phyloP scores from a whole-genome alignment of 225 moss, liverwort and hornwort species.

The Physcomitrellopsis africana region DNA sequence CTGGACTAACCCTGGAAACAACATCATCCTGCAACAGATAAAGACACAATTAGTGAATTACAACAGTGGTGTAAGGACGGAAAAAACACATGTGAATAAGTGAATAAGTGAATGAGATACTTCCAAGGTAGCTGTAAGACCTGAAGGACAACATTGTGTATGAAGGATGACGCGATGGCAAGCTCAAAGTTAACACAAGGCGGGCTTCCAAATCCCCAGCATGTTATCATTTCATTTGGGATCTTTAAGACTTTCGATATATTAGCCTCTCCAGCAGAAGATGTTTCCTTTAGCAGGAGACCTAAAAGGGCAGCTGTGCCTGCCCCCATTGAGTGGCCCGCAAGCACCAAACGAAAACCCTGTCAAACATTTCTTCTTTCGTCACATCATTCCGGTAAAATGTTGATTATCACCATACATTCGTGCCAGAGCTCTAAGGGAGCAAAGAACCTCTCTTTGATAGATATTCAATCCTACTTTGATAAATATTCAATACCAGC shows the following conservation, averaged over 20 bases:
- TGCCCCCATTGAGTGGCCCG: constrained; percentile 91
- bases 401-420: not conserved
- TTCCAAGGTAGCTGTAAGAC: constrained; percentile 40
- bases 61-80: not conserved
- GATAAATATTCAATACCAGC: not conserved
- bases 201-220: constrained; percentile 89
- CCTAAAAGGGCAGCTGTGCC: constrained; percentile 71
- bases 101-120: not conserved
- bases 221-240: constrained; percentile 57
- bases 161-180: constrained; percentile 58
- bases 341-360: constrained; percentile 83
- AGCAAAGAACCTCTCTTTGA: not conserved
- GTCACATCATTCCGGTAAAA: constrained; percentile 9
- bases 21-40: constrained; percentile 76
- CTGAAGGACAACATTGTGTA: constrained; percentile 75
- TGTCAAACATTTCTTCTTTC: constrained; percentile 44
- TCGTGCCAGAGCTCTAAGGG: constrained; percentile 4
- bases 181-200: constrained; percentile 76
- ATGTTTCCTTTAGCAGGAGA: constrained; percentile 59
- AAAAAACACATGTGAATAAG: not conserved
- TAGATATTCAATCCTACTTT: not conserved
- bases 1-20: constrained; percentile 79
- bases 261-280: constrained; percentile 39
- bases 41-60: not conserved
- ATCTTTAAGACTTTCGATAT: constrained; percentile 60